These are phyloP conservation scores for Phyllostachys edulis DNA, from an alignment of 176 grass and related monocot genomes.

Conservation along the genomic window DNA sequence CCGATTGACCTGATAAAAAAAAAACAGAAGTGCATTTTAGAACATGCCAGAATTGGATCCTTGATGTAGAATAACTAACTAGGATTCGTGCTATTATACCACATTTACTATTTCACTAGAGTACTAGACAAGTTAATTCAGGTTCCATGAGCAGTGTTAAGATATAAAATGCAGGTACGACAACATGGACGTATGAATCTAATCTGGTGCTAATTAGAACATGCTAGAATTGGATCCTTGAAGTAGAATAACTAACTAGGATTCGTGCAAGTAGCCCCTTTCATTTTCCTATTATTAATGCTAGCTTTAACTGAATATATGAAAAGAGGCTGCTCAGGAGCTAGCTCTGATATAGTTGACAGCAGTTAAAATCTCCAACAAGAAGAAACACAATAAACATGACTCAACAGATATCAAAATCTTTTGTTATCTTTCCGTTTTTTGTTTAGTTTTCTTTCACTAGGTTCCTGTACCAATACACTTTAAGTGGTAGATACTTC, in stretches of 20 bases:
- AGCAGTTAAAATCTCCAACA: background rate
- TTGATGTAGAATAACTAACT: too few relatives aligned
- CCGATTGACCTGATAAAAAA: background rate
- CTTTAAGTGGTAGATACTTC: background rate
- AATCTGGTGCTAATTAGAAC: background rate
- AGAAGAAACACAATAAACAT: background rate
- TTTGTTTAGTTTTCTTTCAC: background rate
- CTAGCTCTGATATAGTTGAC: background rate
- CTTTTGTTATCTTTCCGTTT: background rate
- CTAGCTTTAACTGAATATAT: background rate
- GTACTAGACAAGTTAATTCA: background rate
- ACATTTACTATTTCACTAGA: background rate
- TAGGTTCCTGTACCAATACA: background rate
- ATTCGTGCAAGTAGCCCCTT: background rate
- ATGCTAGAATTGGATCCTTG: background rate
- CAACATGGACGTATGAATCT: background rate
- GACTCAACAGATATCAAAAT: background rate
- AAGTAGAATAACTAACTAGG: background rate
- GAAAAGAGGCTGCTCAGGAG: background rate
- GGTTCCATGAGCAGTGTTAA: background rate
- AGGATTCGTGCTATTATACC: background rate
- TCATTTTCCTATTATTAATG: background rate
- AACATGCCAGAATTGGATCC: too few relatives aligned
- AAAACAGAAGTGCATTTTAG: background rate
- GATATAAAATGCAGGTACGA: background rate